Conservation (phyloP, 2,329 filamentous ascomycete species). For the Didymosphaeria variabile region DNA sequence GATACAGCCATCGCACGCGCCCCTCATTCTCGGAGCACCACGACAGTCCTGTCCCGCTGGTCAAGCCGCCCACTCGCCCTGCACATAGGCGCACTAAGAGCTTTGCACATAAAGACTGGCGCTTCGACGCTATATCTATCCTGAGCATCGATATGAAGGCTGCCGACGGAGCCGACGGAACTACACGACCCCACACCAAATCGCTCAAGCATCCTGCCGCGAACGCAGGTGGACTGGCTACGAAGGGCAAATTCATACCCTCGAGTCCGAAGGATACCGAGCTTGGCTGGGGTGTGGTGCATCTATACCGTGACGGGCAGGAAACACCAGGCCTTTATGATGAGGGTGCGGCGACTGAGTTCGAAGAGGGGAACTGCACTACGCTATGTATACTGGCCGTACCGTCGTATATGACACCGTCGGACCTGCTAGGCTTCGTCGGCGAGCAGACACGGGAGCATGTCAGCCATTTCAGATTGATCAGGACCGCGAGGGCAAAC, state of each 20-base stretch:
- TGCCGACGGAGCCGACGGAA: slow-evolving; percentile 32
- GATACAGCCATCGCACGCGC: slow-evolving; percentile 45
- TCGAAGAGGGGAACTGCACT: slow-evolving; percentile 74
- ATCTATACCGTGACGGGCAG: slow-evolving; percentile 87
- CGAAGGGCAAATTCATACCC: slow-evolving; percentile 81
- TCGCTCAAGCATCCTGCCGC: slow-evolving; percentile 52
- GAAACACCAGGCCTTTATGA: slow-evolving; percentile 72
- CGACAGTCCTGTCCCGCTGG: slow-evolving; percentile 46
- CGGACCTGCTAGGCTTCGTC: slow-evolving; percentile 90
- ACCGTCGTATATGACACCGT: slow-evolving; percentile 89
- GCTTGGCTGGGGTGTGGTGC: slow-evolving; percentile 90
- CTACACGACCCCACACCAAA: slow-evolving; percentile 44
- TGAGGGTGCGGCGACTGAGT: slow-evolving; percentile 49
- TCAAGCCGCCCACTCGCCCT: slow-evolving; percentile 47
- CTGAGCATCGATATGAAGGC: slow-evolving; percentile 79
- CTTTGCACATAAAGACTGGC: slow-evolving; percentile 70
- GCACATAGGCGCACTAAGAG: slow-evolving; percentile 35
- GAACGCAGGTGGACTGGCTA: slow-evolving; percentile 69
- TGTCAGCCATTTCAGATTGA: slow-evolving; percentile 93
- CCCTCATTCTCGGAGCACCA: slow-evolving; percentile 48
- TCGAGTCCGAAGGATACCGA: slow-evolving; percentile 77
- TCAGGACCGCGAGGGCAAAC: slow-evolving; percentile 87
- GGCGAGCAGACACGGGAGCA: slow-evolving; percentile 86
- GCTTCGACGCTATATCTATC: slow-evolving; percentile 80
- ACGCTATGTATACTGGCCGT: slow-evolving; percentile 94